These are phyloP conservation scores for Trichosporon sp. DNA, from an alignment of 1,284 basidiomycete species.

Conservation along the genomic window DNA sequence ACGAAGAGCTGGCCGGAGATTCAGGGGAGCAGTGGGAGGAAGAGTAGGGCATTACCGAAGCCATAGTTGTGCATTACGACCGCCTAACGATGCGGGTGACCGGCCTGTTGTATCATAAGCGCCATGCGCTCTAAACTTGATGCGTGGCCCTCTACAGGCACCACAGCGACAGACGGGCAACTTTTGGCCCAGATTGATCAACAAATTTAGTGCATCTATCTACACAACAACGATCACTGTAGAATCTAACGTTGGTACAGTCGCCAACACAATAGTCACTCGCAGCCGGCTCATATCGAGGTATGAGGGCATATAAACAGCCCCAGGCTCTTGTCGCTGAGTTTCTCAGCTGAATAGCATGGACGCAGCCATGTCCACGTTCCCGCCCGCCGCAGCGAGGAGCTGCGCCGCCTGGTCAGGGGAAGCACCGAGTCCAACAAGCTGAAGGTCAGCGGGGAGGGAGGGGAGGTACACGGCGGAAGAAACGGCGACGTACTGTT, in stretches of 20 bases:
- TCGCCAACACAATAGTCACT: too few species aligned
- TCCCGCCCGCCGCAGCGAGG: conserved; percentile 74
- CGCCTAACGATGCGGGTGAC: neutral
- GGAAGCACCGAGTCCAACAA: conserved; percentile 60
- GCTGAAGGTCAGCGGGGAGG: conserved; percentile 21
- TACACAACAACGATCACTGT: too few species aligned
- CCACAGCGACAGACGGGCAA: too few species aligned
- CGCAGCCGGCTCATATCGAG: neutral
- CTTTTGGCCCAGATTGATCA: too few species aligned
- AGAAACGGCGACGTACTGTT: conserved; percentile 24
- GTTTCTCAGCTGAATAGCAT: conserved; percentile 67
- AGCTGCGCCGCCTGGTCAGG: conserved; percentile 70
- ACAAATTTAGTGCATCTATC: too few species aligned
- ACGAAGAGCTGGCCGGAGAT: conserved; percentile 13
- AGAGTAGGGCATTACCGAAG: neutral
- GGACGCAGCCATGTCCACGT: conserved; percentile 82
- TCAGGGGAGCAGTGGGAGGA: conserved; percentile 11
- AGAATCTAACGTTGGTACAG: too few species aligned
- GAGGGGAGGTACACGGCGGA: too few species aligned
- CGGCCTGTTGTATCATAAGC: neutral
- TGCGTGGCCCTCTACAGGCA: too few species aligned
- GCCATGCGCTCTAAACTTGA: too few species aligned
- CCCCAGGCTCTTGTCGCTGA: neutral
- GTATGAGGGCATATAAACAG: neutral
- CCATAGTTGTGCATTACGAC: neutral